phyloP scores from a whole-genome alignment of 2,329 filamentous ascomycete genomes.

The Endocalyx cinctus region DNA sequence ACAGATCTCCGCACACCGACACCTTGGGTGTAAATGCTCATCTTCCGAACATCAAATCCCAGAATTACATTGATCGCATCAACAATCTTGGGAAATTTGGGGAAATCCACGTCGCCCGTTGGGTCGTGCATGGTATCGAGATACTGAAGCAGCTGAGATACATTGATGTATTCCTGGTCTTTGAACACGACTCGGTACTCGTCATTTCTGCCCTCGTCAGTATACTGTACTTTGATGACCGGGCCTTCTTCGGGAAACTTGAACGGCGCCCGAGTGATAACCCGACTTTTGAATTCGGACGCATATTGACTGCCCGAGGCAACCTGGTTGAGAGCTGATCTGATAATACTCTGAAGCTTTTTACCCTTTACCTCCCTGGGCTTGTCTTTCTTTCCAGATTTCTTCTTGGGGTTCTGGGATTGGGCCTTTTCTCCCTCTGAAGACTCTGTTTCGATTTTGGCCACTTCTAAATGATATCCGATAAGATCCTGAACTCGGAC shows the following conservation, averaged over 20 bases:
- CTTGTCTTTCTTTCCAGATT: constrained; percentile 6
- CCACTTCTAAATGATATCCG: constrained; percentile 42
- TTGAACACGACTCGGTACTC: constrained; percentile 38
- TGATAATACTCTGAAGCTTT: constrained; percentile 40
- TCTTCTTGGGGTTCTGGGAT: constrained; percentile 11
- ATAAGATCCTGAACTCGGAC: constrained; percentile 33
- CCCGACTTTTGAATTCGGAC: constrained; percentile 48
- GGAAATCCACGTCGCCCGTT: constrained; percentile 34
- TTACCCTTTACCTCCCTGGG: constrained; percentile 34
- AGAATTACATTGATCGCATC: constrained; percentile 51
- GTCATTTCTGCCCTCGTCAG: constrained; percentile 29
- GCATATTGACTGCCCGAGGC: constrained; percentile 29
- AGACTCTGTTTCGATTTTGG: constrained; percentile 6
- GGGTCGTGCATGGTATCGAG: constrained; percentile 37
- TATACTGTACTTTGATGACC: constrained; percentile 32
- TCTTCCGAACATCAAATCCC: constrained; percentile 38
- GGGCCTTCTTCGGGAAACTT: constrained; percentile 28
- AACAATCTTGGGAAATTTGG: constrained; percentile 43
- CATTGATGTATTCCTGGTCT: constrained; percentile 30
- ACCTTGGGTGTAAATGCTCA: too few relatives aligned
- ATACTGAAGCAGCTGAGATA: constrained; percentile 41
- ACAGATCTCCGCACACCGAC: constrained; percentile 37
- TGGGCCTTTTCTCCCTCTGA: constrained; percentile 2
- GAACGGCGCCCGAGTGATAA: constrained; percentile 37
- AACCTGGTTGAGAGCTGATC: constrained; percentile 32